These are phyloP conservation scores for Hypomontagnella monticulosa DNA, from an alignment of 495 filamentous ascomycete genomes.

Conservation along the genomic window DNA sequence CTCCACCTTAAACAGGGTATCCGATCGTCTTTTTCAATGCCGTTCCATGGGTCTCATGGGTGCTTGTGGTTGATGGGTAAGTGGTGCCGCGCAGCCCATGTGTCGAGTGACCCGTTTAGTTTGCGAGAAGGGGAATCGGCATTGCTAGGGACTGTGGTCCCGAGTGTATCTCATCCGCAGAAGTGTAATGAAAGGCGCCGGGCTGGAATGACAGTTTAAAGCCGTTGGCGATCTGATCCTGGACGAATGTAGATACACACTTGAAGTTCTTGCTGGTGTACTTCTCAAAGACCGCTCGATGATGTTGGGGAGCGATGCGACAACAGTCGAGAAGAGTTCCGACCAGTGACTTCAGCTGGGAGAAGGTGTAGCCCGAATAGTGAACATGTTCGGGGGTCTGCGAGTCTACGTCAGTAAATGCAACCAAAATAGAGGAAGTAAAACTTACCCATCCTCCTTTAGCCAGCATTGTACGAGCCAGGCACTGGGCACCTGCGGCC, in stretches of 20 bases:
- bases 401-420: background rate
- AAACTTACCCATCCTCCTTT: conserved; percentile 92
- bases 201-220: conserved; percentile 51
- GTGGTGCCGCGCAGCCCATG: background rate
- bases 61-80: background rate
- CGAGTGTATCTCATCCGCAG: conserved; percentile 6
- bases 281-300: conserved; percentile 88
- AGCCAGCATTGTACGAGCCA: conserved; percentile 85
- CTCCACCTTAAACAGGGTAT: background rate
- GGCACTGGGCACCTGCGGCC: conserved; percentile 91
- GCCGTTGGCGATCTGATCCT: conserved; percentile 71
- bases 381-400: conserved; percentile 84
- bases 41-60: background rate
- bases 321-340: conserved; percentile 85
- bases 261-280: conserved; percentile 86
- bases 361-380: conserved; percentile 91
- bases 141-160: conserved; percentile 39
- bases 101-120: conserved; percentile 30
- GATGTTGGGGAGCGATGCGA: conserved; percentile 80
- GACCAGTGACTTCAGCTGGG: conserved; percentile 81
- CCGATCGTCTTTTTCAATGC: background rate
- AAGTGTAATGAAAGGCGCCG: conserved; percentile 3
- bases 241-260: conserved; percentile 80
- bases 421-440: background rate
- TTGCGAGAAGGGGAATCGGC: conserved; percentile 46